Conservation (phyloP, 495 filamentous ascomycete species). For the Annulohypoxylon nitens region DNA sequence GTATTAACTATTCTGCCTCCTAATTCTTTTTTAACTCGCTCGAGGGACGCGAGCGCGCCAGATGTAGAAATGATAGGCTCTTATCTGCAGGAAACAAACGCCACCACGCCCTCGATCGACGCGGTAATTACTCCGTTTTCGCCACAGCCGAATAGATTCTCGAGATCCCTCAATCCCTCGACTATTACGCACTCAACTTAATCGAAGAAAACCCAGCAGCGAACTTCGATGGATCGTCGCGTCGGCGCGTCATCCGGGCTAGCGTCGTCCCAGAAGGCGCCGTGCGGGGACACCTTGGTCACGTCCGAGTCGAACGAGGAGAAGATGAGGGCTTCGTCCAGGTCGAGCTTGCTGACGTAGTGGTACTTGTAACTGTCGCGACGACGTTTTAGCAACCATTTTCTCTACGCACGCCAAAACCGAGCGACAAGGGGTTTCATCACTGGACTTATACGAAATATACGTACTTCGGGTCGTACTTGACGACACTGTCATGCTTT, state of each 20-base stretch:
- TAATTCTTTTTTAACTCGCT: constrained; percentile 12
- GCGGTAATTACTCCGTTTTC: constrained; percentile 12
- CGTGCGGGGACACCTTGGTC: constrained; percentile 47
- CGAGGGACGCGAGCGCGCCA: constrained; percentile 23
- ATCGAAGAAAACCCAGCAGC: constrained; percentile 51
- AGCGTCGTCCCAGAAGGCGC: constrained; percentile 50
- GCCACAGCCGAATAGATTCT: not conserved
- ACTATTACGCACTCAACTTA: not conserved
- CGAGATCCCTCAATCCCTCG: constrained; percentile 2
- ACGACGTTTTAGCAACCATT: constrained; percentile 17
- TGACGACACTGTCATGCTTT: constrained; percentile 50
- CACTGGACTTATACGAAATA: not conserved
- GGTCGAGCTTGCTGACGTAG: constrained; percentile 57
- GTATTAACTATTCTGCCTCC: constrained; percentile 33
- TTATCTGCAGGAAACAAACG: constrained; percentile 27
- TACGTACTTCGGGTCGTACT: constrained; percentile 47
- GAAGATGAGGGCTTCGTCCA: constrained; percentile 49
- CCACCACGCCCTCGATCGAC: constrained; percentile 26
- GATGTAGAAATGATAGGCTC: constrained; percentile 44
- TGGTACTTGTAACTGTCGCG: constrained; percentile 53
- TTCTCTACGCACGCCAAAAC: not conserved
- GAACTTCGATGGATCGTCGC: constrained; percentile 50
- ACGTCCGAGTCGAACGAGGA: constrained; percentile 51
- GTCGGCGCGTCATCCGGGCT: constrained; percentile 44
- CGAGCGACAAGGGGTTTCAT: not conserved